These are phyloP conservation scores for Phytophthora europaea DNA, from an alignment of 352 stramenopile species.

Conservation along the genomic window DNA sequence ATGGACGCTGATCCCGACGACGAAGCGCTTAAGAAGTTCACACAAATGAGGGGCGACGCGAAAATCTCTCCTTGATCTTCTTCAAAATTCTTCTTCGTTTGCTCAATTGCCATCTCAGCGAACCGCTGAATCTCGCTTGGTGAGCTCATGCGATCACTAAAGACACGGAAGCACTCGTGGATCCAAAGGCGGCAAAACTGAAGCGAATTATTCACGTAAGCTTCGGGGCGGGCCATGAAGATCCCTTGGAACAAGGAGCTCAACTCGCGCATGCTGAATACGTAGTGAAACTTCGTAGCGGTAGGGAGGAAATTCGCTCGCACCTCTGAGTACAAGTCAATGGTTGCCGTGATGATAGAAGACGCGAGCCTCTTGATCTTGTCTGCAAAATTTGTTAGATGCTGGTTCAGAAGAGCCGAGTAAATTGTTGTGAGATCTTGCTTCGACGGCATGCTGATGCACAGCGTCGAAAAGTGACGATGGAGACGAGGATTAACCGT, in stretches of 20 bases:
- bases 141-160: conserved; percentile 90
- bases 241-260: conserved; percentile 91
- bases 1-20: conserved; percentile 11
- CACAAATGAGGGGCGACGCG: conserved; percentile 72
- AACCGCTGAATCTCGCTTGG: conserved; percentile 83
- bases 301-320: conserved; percentile 86
- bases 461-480: conserved; percentile 90
- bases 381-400: conserved; percentile 81
- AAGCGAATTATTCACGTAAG: conserved; percentile 67
- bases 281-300: conserved; percentile 94
- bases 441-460: conserved; percentile 71
- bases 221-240: conserved; percentile 68
- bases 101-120: conserved; percentile 84
- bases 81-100: conserved; percentile 90
- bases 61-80: conserved; percentile 84
- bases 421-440: conserved; percentile 80
- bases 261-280: conserved; percentile 94
- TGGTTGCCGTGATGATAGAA: conserved; percentile 78
- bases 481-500: conserved; percentile 89
- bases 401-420: conserved; percentile 66
- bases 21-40: conserved; percentile 57
- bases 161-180: conserved; percentile 93
- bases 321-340: conserved; percentile 87
- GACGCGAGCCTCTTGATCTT: conserved; percentile 77
- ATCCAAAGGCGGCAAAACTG: conserved; percentile 89